These are phyloP conservation scores for Fistulinella staudtii DNA, from an alignment of 1,284 basidiomycete species.

Conservation along the genomic window DNA sequence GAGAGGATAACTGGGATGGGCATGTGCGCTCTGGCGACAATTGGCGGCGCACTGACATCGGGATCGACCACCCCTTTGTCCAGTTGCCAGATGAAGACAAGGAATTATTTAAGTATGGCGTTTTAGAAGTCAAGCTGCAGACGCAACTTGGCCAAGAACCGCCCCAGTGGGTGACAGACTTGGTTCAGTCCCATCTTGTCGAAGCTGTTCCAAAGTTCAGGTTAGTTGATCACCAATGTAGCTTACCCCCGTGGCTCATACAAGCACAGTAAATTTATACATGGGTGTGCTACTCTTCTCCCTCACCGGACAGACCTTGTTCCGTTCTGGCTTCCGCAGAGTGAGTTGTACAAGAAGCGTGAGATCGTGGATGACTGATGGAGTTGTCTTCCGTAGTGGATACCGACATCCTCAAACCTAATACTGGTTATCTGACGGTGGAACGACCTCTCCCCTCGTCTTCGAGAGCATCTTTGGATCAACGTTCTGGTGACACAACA, in stretches of 20 bases:
- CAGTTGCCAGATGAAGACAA: constrained; percentile 78
- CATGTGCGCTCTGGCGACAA: constrained; percentile 74
- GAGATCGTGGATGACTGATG: background rate
- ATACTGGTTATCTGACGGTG: constrained; percentile 71
- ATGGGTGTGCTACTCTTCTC: constrained; percentile 91
- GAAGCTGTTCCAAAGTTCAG: constrained; percentile 92
- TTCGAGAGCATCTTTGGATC: constrained; percentile 44
- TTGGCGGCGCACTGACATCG: constrained; percentile 93
- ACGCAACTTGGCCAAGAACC: constrained; percentile 96
- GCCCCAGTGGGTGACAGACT: constrained; percentile 93
- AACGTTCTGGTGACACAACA: constrained; percentile 45
- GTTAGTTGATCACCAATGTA: constrained; percentile 33
- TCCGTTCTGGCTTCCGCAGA: constrained; percentile 98
- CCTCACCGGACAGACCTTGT: constrained; percentile 96
- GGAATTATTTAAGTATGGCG: constrained; percentile 91
- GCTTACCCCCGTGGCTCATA: constrained; percentile 13
- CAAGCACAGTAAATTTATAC: constrained; percentile 81
- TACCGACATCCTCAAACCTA: constrained; percentile 87
- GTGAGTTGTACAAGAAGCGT: constrained; percentile 41
- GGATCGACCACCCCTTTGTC: constrained; percentile 89
- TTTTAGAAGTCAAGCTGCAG: constrained; percentile 96
- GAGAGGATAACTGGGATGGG: constrained; percentile 98
- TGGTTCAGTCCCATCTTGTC: constrained; percentile 92
- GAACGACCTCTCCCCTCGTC: constrained; percentile 62
- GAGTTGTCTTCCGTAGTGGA: constrained; percentile 59